These are phyloP conservation scores for Pinus taeda DNA, from an alignment of 75 land plant genomes.

Conservation along the genomic window DNA sequence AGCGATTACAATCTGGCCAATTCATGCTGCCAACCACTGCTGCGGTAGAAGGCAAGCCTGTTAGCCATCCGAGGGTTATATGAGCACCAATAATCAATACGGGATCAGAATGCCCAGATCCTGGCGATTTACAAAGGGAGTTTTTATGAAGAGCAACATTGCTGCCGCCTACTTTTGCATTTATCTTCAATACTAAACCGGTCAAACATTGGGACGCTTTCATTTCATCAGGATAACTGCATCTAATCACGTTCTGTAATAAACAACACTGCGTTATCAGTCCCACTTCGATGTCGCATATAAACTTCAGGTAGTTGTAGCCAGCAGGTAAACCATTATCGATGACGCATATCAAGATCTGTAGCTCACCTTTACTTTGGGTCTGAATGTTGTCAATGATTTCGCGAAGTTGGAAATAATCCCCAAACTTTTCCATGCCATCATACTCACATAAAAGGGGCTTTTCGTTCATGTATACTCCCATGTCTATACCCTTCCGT, in stretches of 20 bases:
- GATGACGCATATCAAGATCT: conserved; percentile 47
- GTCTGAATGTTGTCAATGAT: conserved; percentile 4
- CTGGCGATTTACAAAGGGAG: background rate
- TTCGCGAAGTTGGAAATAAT: conserved; percentile 8
- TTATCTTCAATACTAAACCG: conserved; percentile 55
- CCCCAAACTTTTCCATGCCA: conserved; percentile 11
- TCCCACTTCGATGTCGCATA: conserved; percentile 49
- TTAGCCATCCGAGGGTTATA: conserved; percentile 29
- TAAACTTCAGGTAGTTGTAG: conserved; percentile 55
- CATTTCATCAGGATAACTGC: background rate
- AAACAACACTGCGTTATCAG: conserved; percentile 67
- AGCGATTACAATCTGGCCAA: conserved; percentile 43
- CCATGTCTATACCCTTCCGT: conserved; percentile 13
- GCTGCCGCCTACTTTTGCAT: conserved; percentile 61
- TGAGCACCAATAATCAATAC: conserved; percentile 58
- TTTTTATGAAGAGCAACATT: conserved; percentile 21
- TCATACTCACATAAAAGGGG: background rate
- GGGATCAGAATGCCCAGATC: conserved; percentile 6
- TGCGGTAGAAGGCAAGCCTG: conserved; percentile 43
- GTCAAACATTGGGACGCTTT: conserved; percentile 39
- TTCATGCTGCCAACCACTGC: conserved; percentile 55
- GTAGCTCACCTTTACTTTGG: background rate
- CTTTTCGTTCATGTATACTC: conserved; percentile 24
- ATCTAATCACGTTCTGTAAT: conserved; percentile 1
- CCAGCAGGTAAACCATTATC: conserved; percentile 17